Evolutionary conservation across 257 asterid genomes (phyloP).

Genomic region (Paraleonurus japonicus): DNA sequence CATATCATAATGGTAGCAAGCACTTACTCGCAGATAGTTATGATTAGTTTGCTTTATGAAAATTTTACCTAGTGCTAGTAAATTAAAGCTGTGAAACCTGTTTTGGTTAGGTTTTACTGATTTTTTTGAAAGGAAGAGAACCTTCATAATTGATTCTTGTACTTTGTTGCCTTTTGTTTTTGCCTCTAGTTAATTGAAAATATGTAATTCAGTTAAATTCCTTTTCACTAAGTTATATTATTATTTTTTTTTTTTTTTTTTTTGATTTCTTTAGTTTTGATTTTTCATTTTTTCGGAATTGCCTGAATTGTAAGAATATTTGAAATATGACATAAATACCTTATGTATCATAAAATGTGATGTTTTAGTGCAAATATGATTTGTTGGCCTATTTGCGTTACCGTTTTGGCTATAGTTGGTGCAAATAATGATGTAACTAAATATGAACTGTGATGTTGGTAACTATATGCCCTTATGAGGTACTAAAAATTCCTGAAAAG

Average conservation of each 20-base stretch:
- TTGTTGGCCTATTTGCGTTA: background rate
- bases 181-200: too few species aligned
- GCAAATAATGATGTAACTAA: background rate
- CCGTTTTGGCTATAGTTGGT: constrained; percentile 11
- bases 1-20: background rate
- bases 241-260: too few species aligned
- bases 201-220: background rate
- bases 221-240: too few species aligned
- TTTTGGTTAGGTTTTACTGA: background rate
- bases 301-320: background rate
- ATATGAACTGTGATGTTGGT: background rate
- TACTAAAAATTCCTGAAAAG: constrained; percentile 9
- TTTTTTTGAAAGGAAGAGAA: too few species aligned
- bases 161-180: too few species aligned
- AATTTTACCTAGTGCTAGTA: constrained; percentile 5
- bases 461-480: constrained; percentile 5
- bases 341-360: background rate
- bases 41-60: background rate
- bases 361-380: background rate
- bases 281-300: background rate
- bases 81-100: background rate
- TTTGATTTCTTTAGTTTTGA: too few species aligned
- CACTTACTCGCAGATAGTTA: background rate
- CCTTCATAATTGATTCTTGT: too few species aligned
- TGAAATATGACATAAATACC: background rate